Conservation (phyloP, 2,329 filamentous ascomycete genomes). For the Colletotrichum chrysophilum region DNA sequence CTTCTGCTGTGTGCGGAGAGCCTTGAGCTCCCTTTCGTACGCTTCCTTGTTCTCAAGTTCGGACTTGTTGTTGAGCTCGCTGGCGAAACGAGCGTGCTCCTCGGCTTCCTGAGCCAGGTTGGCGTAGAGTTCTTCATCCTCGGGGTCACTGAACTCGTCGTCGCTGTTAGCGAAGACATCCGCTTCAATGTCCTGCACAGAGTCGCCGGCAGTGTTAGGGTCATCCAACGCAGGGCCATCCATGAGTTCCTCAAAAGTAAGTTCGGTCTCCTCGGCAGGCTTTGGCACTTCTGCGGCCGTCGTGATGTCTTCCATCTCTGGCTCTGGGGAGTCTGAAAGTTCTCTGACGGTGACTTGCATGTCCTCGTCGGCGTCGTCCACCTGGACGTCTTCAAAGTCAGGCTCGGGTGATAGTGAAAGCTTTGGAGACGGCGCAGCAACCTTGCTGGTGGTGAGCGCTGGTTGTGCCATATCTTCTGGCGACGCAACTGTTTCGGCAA, state of each 20-base stretch:
- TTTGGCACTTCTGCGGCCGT: neutral
- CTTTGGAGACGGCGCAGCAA: neutral
- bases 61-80: slow-evolving; percentile 79
- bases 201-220: slow-evolving; percentile 8
- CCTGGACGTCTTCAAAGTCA: slow-evolving; percentile 42
- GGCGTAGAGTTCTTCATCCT: slow-evolving; percentile 87
- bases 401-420: slow-evolving; percentile 25
- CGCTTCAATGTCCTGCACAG: slow-evolving; percentile 38
- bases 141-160: slow-evolving; percentile 80
- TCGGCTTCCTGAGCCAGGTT: slow-evolving; percentile 90
- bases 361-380: slow-evolving; percentile 31
- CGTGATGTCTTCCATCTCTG: neutral
- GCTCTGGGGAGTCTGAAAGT: slow-evolving; percentile 17
- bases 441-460: neutral
- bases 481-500: neutral
- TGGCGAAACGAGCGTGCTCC: slow-evolving; percentile 92
- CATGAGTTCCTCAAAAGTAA: slow-evolving; percentile 23
- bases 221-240: slow-evolving; percentile 24
- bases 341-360: slow-evolving; percentile 32
- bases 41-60: slow-evolving; percentile 73
- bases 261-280: slow-evolving; percentile 5
- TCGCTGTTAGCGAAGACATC: slow-evolving; percentile 63
- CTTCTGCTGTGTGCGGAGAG: slow-evolving; percentile 91
- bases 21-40: slow-evolving; percentile 87
- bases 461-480: neutral